Evolutionary conservation across 2,329 filamentous ascomycete species (phyloP).

Genomic region (Neopestalotiopsis sp.): DNA sequence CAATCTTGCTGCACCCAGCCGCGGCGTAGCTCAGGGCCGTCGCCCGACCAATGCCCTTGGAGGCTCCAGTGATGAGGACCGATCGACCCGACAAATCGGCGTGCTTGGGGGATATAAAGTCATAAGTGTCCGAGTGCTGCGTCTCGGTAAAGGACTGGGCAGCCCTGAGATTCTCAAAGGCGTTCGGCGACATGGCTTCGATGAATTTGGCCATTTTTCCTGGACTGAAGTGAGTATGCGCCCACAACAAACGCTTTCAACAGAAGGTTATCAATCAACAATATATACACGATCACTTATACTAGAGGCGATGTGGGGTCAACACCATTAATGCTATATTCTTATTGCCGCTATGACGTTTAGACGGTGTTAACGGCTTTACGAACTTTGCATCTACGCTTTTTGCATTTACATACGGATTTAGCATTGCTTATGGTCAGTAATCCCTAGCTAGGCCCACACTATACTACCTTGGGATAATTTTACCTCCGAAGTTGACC

Average conservation of each 20-base stretch:
- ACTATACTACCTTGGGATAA: too few species aligned
- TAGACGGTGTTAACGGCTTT: background rate
- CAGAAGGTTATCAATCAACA: background rate
- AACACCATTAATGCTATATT: background rate
- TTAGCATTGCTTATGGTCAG: background rate
- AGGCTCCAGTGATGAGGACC: conserved; percentile 54
- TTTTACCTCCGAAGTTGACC: too few species aligned
- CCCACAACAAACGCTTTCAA: background rate
- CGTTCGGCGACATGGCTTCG: background rate
- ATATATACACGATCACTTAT: background rate
- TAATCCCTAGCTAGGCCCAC: too few species aligned
- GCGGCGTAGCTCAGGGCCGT: conserved; percentile 55
- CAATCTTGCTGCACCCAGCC: conserved; percentile 53
- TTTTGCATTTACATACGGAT: background rate
- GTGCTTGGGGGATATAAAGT: conserved; percentile 31
- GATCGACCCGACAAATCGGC: conserved; percentile 32
- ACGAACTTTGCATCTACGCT: background rate
- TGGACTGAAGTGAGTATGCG: too few species aligned
- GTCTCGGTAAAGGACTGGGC: conserved; percentile 18
- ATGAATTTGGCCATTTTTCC: background rate
- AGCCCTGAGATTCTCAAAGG: background rate
- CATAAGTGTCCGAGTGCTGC: conserved; percentile 37
- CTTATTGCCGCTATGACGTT: background rate
- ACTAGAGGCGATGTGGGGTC: background rate
- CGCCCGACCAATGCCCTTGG: conserved; percentile 52